Conservation (phyloP, 1,284 basidiomycete genomes). For the Trichosporon sp. region DNA sequence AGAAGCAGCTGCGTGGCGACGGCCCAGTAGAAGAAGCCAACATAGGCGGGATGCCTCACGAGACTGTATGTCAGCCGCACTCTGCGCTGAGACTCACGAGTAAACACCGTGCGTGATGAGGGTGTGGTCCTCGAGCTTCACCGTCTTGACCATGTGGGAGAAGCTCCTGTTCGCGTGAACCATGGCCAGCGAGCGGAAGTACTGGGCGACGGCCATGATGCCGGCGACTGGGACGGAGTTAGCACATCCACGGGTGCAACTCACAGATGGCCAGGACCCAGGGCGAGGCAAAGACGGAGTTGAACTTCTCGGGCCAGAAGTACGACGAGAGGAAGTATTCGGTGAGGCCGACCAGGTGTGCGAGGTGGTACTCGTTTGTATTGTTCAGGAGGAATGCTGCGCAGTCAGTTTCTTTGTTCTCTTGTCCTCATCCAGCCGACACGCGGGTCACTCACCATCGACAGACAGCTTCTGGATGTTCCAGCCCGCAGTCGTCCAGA, state of each 20-base stretch:
- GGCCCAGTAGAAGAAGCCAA: slow-evolving; percentile 98
- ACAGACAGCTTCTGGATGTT: slow-evolving; percentile 87
- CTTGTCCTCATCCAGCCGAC: neutral
- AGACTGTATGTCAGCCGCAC: slow-evolving; percentile 55
- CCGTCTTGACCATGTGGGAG: slow-evolving; percentile 71
- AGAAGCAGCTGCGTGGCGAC: slow-evolving; percentile 89
- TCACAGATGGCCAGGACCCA: slow-evolving; percentile 48
- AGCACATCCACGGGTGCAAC: slow-evolving; percentile 3
- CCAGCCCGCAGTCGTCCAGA: slow-evolving; percentile 91
- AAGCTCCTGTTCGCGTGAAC: slow-evolving; percentile 91
- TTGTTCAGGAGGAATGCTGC: slow-evolving; percentile 95
- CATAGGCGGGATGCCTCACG: slow-evolving; percentile 92
- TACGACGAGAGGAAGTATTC: slow-evolving; percentile 75
- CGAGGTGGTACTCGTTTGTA: slow-evolving; percentile 75
- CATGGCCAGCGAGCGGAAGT: slow-evolving; percentile 84
- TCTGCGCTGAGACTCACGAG: slow-evolving; percentile 54
- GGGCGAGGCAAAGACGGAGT: slow-evolving; percentile 16
- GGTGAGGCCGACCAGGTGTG: slow-evolving; percentile 69
- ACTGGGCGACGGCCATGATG: slow-evolving; percentile 67
- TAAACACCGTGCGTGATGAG: slow-evolving; percentile 85
- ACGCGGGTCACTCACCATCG: slow-evolving; percentile 65
- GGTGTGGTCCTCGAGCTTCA: slow-evolving; percentile 67
- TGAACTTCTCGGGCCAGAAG: slow-evolving; percentile 53
- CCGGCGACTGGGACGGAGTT: slow-evolving; percentile 22
- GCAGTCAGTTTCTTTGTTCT: neutral